phyloP scores from a whole-genome alignment of 2,329 filamentous ascomycete genomes.

The Fusarium sterilihyphosum region DNA sequence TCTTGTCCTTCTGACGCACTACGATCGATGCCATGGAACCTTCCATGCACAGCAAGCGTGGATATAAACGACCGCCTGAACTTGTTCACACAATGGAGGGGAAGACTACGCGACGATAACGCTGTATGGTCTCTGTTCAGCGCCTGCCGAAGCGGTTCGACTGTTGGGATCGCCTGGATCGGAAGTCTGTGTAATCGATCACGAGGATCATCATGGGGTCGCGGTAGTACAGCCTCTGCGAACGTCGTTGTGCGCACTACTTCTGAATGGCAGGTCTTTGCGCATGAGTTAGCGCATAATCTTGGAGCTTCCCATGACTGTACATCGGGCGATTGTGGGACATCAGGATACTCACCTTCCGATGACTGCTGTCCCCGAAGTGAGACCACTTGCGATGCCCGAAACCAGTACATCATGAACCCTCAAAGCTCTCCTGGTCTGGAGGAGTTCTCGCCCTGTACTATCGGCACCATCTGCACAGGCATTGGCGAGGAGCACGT shows the following conservation, averaged over 20 bases:
- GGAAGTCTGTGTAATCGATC: conserved; percentile 75
- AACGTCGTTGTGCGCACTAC: conserved; percentile 78
- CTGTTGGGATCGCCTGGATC: conserved; percentile 88
- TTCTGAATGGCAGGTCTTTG: conserved; percentile 89
- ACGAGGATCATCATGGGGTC: conserved; percentile 49
- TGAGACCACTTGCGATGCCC: conserved; percentile 71
- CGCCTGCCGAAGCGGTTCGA: conserved; percentile 77
- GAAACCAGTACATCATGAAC: conserved; percentile 85
- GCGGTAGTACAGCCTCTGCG: conserved; percentile 87
- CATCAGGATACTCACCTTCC: neutral
- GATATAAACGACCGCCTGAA: conserved; percentile 79
- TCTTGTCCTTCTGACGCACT: conserved; percentile 70
- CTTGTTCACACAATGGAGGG: conserved; percentile 84
- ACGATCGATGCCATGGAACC: conserved; percentile 77
- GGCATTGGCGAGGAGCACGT: conserved; percentile 79
- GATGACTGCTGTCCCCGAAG: conserved; percentile 75
- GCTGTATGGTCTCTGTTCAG: conserved; percentile 88
- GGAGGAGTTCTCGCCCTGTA: conserved; percentile 80
- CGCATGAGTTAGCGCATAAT: conserved; percentile 82
- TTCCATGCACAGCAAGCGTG: conserved; percentile 68
- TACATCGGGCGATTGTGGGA: conserved; percentile 9
- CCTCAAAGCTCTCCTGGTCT: conserved; percentile 77
- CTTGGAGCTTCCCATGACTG: conserved; percentile 35
- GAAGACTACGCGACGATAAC: conserved; percentile 73
- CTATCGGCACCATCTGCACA: conserved; percentile 86